Conservation (phyloP, 495 filamentous ascomycete species). For the Daldinia grandis region DNA sequence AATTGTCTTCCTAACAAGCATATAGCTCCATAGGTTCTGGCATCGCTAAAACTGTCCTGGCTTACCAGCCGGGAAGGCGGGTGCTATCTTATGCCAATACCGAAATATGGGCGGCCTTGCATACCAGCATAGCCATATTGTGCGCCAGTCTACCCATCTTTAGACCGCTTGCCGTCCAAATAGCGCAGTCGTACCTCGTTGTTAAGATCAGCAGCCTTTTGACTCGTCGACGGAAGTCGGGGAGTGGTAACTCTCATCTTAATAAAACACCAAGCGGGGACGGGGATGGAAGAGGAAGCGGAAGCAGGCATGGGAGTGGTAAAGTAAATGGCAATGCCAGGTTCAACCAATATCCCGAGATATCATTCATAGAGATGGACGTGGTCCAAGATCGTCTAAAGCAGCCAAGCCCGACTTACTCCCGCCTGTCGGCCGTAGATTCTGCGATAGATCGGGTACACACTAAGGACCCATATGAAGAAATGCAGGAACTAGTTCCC, state of each 20-base stretch:
- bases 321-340: background rate
- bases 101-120: conserved; percentile 22
- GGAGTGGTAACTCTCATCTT: background rate
- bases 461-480: background rate
- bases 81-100: conserved; percentile 18
- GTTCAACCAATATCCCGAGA: background rate
- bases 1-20: background rate
- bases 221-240: background rate
- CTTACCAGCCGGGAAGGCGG: conserved; percentile 11
- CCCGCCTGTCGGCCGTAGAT: background rate
- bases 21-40: conserved; percentile 24
- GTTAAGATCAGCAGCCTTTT: conserved; percentile 11
- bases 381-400: conserved; percentile 4
- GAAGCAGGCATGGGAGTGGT: background rate
- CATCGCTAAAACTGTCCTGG: conserved; percentile 18
- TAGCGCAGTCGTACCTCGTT: conserved; percentile 8
- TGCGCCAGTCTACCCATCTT: conserved; percentile 33
- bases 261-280: background rate
- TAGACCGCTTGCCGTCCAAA: conserved; percentile 11
- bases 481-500: background rate
- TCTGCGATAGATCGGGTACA: background rate
- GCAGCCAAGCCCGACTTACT: background rate
- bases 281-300: background rate
- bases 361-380: conserved; percentile 2
- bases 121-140: conserved; percentile 24